Evolutionary conservation across 805 yeast genomes (phyloP).

Genomic region (Yamadazyma laniorum): DNA sequence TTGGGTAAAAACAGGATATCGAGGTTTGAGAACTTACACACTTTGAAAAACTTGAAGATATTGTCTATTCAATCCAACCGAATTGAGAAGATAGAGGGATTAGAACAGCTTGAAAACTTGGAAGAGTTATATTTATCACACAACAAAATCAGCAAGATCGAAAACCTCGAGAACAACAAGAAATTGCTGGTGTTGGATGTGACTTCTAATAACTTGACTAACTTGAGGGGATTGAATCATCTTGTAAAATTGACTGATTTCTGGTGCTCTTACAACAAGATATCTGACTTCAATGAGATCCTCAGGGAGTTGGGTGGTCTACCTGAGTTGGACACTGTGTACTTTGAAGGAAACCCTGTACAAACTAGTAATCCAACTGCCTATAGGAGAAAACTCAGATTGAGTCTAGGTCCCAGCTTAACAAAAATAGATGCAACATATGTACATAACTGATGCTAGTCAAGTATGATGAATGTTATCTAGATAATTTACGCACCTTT

Average conservation of each 20-base stretch:
- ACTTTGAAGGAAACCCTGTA: constrained; percentile 90
- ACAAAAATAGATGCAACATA: constrained; percentile 91
- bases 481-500: no score
- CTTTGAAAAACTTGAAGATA: constrained; percentile 61
- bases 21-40: constrained; percentile 58
- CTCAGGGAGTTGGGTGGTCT: constrained; percentile 61
- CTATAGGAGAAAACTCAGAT: constrained; percentile 77
- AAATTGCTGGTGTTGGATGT: constrained; percentile 77
- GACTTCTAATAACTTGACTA: constrained; percentile 66
- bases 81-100: constrained; percentile 74
- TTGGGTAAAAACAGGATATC: constrained; percentile 82
- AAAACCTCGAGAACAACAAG: constrained; percentile 68
- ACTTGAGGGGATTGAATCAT: constrained; percentile 63
- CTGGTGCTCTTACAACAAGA: constrained; percentile 84
- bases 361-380: constrained; percentile 72
- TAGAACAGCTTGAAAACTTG: constrained; percentile 65
- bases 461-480: no score
- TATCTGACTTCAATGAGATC: constrained; percentile 68
- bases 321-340: constrained; percentile 76
- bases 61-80: constrained; percentile 88
- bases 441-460: constrained; percentile 25
- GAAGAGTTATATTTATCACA: constrained; percentile 89
- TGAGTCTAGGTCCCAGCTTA: constrained; percentile 69
- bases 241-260: constrained; percentile 77
- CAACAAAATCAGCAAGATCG: constrained; percentile 72